Percentiles rank a stretch among this genome's conserved stretches.
Evolutionary conservation across 805 yeast species (phyloP).

Genomic region (Gaillardinia entomophila): DNA sequence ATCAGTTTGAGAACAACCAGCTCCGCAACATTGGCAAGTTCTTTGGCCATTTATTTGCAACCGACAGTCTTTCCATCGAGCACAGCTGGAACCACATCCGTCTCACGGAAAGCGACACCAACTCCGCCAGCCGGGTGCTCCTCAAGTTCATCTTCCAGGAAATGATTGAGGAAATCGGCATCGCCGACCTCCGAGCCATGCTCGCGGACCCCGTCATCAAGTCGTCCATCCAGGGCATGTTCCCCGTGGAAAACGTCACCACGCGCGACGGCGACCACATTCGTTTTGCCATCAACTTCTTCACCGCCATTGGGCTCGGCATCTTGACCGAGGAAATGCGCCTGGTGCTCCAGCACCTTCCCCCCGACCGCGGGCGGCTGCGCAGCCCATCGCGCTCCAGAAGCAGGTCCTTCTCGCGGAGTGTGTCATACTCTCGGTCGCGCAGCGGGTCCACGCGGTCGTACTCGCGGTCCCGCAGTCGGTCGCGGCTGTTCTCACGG

Average conservation of each 20-base stretch:
- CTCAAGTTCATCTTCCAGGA: constrained; percentile 78
- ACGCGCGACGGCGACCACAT: constrained; percentile 42
- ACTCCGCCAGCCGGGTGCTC: constrained; percentile 76
- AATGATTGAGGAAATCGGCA: constrained; percentile 71
- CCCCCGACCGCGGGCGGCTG: constrained; percentile 12
- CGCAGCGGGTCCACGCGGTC: constrained; percentile 6
- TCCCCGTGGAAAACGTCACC: constrained; percentile 44
- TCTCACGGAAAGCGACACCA: constrained; percentile 67
- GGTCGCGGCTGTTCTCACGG: too few species aligned
- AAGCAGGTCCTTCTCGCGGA: constrained; percentile 13
- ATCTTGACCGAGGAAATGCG: constrained; percentile 80
- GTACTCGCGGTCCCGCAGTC: neutral
- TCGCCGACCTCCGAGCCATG: constrained; percentile 41
- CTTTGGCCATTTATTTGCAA: constrained; percentile 79
- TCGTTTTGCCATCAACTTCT: constrained; percentile 80
- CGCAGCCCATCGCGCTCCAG: constrained; percentile 4
- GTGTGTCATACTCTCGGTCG: constrained; percentile 8
- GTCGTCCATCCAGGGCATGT: constrained; percentile 49
- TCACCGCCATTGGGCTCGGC: constrained; percentile 91
- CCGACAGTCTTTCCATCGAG: constrained; percentile 60
- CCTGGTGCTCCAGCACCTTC: constrained; percentile 33
- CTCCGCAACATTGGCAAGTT: constrained; percentile 75
- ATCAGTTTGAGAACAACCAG: constrained; percentile 65
- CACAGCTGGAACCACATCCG: constrained; percentile 48
- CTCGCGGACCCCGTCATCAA: constrained; percentile 44